Percentiles rank a stretch among this genome's conserved stretches.
Evolutionary conservation across 1,139 yeast species (phyloP).

Genomic region (Diutina pseudorugosa): DNA sequence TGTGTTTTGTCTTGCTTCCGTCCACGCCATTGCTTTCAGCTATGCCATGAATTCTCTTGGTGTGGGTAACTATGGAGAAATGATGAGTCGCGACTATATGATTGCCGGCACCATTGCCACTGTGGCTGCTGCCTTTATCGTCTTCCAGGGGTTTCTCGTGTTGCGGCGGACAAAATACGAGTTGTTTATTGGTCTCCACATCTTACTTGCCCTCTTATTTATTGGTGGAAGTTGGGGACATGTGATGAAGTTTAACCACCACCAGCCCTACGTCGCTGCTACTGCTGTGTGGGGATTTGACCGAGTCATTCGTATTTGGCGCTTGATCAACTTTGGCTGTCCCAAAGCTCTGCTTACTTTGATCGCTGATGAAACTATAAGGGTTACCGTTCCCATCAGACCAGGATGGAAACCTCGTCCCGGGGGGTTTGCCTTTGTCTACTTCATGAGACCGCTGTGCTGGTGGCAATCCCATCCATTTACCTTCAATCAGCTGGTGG

Average conservation of each 20-base stretch:
- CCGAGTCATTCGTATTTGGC: not conserved
- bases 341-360: not conserved
- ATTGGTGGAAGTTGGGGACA: slow-evolving; percentile 54
- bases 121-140: not conserved
- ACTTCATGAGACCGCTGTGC: slow-evolving; percentile 29
- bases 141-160: slow-evolving; percentile 13
- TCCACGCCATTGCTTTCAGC: not conserved
- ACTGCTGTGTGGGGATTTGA: not conserved
- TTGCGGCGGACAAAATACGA: slow-evolving; percentile 54
- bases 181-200: slow-evolving; percentile 45
- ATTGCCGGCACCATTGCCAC: slow-evolving; percentile 1
- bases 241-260: slow-evolving; percentile 12
- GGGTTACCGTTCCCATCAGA: not conserved
- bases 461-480: slow-evolving; percentile 53
- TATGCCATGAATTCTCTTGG: not conserved
- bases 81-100: slow-evolving; percentile 3
- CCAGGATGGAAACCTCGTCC: slow-evolving; percentile 27
- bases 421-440: slow-evolving; percentile 41
- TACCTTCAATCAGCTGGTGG: slow-evolving; percentile 26
- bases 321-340: not conserved
- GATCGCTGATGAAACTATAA: slow-evolving; percentile 1
- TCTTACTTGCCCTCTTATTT: slow-evolving; percentile 43
- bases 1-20: not conserved
- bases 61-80: not conserved
- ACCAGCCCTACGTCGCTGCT: not conserved